A percentile compares a stretch with the other conserved stretches of the same genome.
phyloP scores from a whole-genome alignment of 768 basidiomycete genomes.

The Mycena vitilis region DNA sequence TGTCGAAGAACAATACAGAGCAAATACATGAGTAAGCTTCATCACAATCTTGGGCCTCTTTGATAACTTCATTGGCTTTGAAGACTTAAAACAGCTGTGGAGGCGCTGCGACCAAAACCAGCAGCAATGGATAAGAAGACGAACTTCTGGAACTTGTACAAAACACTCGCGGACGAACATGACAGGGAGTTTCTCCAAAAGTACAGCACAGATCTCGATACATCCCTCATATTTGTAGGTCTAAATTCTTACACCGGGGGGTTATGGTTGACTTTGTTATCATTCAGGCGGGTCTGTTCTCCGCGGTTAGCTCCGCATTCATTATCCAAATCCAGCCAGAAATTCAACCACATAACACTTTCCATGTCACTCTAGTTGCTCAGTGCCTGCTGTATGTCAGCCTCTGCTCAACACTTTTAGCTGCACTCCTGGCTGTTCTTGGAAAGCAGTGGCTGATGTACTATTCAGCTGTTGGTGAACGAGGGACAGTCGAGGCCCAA shows the following conservation, averaged over 20 bases:
- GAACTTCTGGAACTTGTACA: constrained; percentile 8
- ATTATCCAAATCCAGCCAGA: constrained; percentile 13
- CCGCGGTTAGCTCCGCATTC: constrained; percentile 7
- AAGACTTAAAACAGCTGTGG: not conserved
- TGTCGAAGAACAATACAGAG: too few relatives aligned
- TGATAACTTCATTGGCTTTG: too few relatives aligned
- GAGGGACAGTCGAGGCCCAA: constrained; percentile 12
- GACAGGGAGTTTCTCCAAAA: constrained; percentile 9
- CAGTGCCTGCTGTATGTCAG: constrained; percentile 13
- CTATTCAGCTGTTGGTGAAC: constrained; percentile 7
- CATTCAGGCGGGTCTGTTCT: constrained; percentile 18
- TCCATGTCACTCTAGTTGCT: not conserved
- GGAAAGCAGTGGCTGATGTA: constrained; percentile 23
- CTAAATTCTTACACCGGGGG: too few relatives aligned
- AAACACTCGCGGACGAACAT: not conserved
- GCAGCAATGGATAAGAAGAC: not conserved
- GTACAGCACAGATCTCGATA: constrained; percentile 14
- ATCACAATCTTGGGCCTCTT: too few relatives aligned
- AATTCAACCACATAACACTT: not conserved
- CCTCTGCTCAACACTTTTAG: constrained; percentile 6
- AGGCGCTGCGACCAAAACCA: not conserved
- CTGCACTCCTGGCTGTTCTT: constrained; percentile 12
- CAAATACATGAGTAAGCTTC: too few relatives aligned
- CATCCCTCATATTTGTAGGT: constrained; percentile 15
- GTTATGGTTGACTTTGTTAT: not conserved